Evolutionary conservation across 331 rosid species (phyloP), one percentile per base, ranked within the genome.

Genomic region (Malus hybrid): DNA sequence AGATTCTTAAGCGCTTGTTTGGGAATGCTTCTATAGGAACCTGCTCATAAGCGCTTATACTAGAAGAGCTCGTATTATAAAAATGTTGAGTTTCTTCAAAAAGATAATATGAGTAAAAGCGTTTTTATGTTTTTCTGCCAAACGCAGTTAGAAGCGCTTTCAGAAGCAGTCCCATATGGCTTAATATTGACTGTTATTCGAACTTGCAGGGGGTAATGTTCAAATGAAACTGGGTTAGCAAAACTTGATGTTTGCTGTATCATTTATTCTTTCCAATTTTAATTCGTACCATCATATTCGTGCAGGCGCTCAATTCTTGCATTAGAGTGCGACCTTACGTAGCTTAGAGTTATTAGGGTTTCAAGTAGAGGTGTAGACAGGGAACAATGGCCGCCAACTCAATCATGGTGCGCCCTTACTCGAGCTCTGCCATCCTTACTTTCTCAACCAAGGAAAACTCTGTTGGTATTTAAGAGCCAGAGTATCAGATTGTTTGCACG

Each of bases 331-430:
- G 2, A 14, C 18, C 20, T 6, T 27, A 29, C n/a, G 27, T 31
- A 16, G 46, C 15, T 31, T 65, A 18, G 4, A 36, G 28, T 14
- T 19, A 66, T 12, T 27, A 34, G 70, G 31, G 70, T 62, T 33
- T 16, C 15, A 28, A 5, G n/a, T 32, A 44, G 61, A 16, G n/a
- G 62, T 42, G 50, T 42, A 46, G 4, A 44, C 29, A 73, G 69
- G 69, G n/a, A 76, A 55, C 31, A 55, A 76, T 67, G 79, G 72
- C 54, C 19, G 73, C 65, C 28, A 34, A 22, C 56, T n/a, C 56
- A 50, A 31, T 65, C 24, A 76, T 67, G 73, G 73, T 36, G 31
- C 60, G 5, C 61, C 3, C 70, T 62, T 11, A 73, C 67, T 18
- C 67, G 57, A 27, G 73, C 67, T 55, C 57, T 76, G 19, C 57